These are phyloP conservation scores for Metarhizium guizhouense DNA, from an alignment of 2,329 filamentous ascomycete genomes.

Conservation along the genomic window DNA sequence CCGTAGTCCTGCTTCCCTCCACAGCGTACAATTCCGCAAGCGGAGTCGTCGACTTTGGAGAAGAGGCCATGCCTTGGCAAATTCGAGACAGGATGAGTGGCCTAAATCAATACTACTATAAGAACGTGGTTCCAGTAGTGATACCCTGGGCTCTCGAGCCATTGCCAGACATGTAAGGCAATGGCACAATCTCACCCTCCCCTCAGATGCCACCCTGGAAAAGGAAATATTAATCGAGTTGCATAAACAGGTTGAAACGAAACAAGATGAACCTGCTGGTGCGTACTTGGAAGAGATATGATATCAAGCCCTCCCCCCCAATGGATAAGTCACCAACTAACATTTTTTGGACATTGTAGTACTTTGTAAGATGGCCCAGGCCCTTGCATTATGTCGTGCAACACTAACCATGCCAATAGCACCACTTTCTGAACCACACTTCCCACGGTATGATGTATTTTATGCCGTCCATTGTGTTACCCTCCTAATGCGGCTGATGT, in stretches of 20 bases:
- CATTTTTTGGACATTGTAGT: slow-evolving; percentile 21
- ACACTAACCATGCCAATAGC: slow-evolving; percentile 18
- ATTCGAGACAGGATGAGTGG: not conserved
- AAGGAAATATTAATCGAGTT: not conserved
- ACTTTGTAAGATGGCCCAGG: slow-evolving; percentile 31
- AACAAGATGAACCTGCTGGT: slow-evolving; percentile 73
- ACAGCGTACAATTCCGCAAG: not conserved
- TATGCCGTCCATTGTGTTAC: slow-evolving; percentile 18
- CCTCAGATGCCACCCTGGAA: not conserved
- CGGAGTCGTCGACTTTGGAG: slow-evolving; percentile 18
- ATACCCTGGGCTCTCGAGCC: slow-evolving; percentile 40
- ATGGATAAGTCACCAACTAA: not conserved
- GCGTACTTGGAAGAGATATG: slow-evolving; percentile 10
- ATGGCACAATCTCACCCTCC: not conserved
- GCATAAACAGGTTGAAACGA: slow-evolving; percentile 24
- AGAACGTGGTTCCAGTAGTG: slow-evolving; percentile 56
- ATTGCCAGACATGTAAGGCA: slow-evolving; percentile 32
- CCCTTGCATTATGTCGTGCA: not conserved
- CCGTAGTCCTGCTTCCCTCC: not conserved
- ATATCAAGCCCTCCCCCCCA: not conserved
- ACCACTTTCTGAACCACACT: slow-evolving; percentile 69
- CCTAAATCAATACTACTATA: slow-evolving; percentile 45
- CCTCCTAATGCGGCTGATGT: not conserved
- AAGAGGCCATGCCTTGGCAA: not conserved
- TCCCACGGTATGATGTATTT: slow-evolving; percentile 48